A percentile compares a stretch with the other conserved stretches of the same genome.
Evolutionary conservation across 2,329 filamentous ascomycete species (phyloP).

Genomic region (Trichoderma koningii): DNA sequence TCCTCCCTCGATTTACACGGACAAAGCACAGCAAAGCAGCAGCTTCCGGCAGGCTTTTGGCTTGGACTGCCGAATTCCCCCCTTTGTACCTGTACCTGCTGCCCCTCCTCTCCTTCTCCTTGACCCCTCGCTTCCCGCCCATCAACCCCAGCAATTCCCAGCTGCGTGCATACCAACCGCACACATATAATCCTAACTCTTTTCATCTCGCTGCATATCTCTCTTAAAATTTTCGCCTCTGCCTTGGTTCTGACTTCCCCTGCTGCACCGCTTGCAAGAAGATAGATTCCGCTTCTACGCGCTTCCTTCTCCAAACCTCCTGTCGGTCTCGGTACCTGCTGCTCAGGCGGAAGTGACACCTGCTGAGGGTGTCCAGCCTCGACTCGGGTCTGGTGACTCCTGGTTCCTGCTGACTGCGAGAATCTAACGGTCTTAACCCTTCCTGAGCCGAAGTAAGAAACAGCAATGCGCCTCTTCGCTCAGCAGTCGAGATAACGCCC

Average conservation of each 20-base stretch:
- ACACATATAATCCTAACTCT: constrained; percentile 1
- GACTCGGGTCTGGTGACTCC: constrained; percentile 14
- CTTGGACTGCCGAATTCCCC: background rate
- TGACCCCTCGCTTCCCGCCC: constrained; percentile 7
- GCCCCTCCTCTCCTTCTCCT: constrained; percentile 14
- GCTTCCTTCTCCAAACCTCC: background rate
- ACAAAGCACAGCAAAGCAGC: too few relatives aligned
- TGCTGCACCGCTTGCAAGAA: background rate
- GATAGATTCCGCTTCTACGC: constrained; percentile 11
- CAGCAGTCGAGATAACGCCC: constrained; percentile 16
- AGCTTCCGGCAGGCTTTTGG: background rate
- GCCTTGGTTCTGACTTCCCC: constrained; percentile 1
- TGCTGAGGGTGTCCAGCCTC: constrained; percentile 12
- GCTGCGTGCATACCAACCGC: constrained; percentile 10
- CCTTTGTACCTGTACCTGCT: background rate
- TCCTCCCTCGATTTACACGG: too few relatives aligned
- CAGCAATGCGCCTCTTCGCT: constrained; percentile 23
- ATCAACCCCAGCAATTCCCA: background rate
- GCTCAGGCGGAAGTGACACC: background rate
- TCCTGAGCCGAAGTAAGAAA: constrained; percentile 11
- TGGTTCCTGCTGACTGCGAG: constrained; percentile 21
- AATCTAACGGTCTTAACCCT: background rate
- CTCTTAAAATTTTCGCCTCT: constrained; percentile 2
- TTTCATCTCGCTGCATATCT: background rate
- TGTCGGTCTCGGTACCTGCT: background rate